A percentile compares a stretch with the other conserved stretches of the same genome.
These are phyloP conservation scores for Hanseniaspora pseudoguilliermondii DNA, from an alignment of 805 yeast species.

Conservation along the genomic window DNA sequence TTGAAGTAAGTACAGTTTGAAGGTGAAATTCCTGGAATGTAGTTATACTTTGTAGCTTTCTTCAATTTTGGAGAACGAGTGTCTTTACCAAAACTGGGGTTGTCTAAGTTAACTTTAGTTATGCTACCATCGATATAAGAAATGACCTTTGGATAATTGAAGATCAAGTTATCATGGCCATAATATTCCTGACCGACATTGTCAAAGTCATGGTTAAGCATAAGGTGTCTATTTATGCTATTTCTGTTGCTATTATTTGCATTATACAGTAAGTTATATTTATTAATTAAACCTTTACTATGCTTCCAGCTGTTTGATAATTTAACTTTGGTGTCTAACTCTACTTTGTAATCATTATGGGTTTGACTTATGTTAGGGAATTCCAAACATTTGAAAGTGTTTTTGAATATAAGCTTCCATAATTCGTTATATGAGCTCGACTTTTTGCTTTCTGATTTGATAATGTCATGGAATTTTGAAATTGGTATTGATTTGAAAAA, in stretches of 20 bases:
- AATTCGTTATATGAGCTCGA: slow-evolving; percentile 27
- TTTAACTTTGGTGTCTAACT: slow-evolving; percentile 24
- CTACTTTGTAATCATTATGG: slow-evolving; percentile 25
- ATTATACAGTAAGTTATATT: slow-evolving; percentile 23
- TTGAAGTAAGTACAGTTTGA: slow-evolving; percentile 29
- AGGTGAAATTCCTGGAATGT: slow-evolving; percentile 29
- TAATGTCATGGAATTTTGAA: background rate
- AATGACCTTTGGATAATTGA: slow-evolving; percentile 27
- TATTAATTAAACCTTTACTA: slow-evolving; percentile 26
- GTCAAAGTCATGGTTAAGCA: slow-evolving; percentile 14
- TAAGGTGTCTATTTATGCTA: slow-evolving; percentile 1
- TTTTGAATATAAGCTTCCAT: slow-evolving; percentile 31
- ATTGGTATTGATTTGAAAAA: slow-evolving; percentile 11
- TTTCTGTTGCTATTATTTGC: slow-evolving; percentile 13
- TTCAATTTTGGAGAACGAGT: slow-evolving; percentile 9
- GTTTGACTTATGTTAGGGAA: slow-evolving; percentile 32
- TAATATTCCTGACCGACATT: background rate
- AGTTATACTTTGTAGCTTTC: slow-evolving; percentile 23
- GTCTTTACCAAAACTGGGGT: slow-evolving; percentile 11
- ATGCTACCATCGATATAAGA: slow-evolving; percentile 28
- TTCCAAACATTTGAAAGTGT: slow-evolving; percentile 21
- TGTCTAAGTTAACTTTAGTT: slow-evolving; percentile 24
- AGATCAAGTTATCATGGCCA: slow-evolving; percentile 21
- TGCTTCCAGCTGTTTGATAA: slow-evolving; percentile 26
- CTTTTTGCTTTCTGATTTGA: background rate